Evolutionary conservation across 1,139 yeast genomes (phyloP).

Genomic region (Hyphopichia khmerensis): DNA sequence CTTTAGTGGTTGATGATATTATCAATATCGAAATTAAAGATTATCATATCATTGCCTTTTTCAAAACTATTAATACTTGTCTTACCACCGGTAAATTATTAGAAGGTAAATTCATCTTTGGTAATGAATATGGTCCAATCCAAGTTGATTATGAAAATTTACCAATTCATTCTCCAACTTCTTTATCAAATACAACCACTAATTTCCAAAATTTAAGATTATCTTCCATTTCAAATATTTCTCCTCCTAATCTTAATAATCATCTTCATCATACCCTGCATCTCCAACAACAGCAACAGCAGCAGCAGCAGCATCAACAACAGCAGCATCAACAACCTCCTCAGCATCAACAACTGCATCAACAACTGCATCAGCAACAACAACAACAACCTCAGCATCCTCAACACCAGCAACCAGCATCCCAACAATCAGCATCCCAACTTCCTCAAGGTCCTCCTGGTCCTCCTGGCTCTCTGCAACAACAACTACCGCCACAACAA

Average conservation of each 20-base stretch:
- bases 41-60: conserved; percentile 57
- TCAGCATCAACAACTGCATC: conserved; percentile 4
- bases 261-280: conserved; percentile 11
- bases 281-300: background rate
- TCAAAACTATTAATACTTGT: conserved; percentile 64
- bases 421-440: conserved; percentile 9
- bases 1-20: conserved; percentile 75
- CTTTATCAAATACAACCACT: conserved; percentile 11
- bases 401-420: conserved; percentile 9
- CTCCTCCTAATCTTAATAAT: conserved; percentile 24
- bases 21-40: conserved; percentile 56
- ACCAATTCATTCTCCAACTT: conserved; percentile 12
- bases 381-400: conserved; percentile 9
- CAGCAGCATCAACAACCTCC: conserved; percentile 6
- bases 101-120: conserved; percentile 66
- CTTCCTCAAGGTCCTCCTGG: too few relatives aligned
- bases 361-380: conserved; percentile 8
- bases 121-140: conserved; percentile 53
- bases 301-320: conserved; percentile 4
- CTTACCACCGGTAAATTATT: conserved; percentile 68
- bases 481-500: conserved; percentile 9
- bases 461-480: too few relatives aligned
- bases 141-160: conserved; percentile 47
- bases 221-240: conserved; percentile 24
- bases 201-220: conserved; percentile 29